Evolutionary conservation across 371 early-diverging fungal genomes (phyloP).

Genomic region (Entomophthora muscae): DNA sequence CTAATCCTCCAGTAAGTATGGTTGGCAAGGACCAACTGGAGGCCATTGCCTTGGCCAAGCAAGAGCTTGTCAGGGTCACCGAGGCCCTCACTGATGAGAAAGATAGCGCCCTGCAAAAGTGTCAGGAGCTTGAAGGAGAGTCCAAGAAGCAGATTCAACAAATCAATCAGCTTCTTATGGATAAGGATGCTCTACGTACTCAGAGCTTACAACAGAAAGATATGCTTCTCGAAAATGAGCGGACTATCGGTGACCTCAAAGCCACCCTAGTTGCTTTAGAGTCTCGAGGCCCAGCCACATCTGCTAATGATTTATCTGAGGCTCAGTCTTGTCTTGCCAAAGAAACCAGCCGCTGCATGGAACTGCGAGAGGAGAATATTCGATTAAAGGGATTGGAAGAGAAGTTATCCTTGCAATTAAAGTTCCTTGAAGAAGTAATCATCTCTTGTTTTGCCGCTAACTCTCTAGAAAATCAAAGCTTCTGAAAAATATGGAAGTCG

Average conservation of each 20-base stretch:
- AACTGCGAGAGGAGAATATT: constrained; percentile 46
- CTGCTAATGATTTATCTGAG: constrained; percentile 26
- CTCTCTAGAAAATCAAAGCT: constrained; percentile 13
- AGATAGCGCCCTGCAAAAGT: constrained; percentile 23
- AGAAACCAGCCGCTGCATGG: constrained; percentile 33
- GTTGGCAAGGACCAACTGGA: constrained; percentile 10
- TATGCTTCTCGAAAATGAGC: constrained; percentile 28
- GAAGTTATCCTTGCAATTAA: constrained; percentile 12
- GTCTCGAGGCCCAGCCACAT: constrained; percentile 26
- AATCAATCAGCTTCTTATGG: constrained; percentile 41
- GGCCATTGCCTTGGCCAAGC: constrained; percentile 16
- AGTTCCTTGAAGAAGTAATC: constrained; percentile 11
- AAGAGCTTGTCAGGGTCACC: constrained; percentile 16
- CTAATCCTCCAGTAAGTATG: constrained; percentile 15
- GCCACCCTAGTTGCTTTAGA: constrained; percentile 49
- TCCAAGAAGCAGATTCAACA: constrained; percentile 35
- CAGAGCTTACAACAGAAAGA: constrained; percentile 34
- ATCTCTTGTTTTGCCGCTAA: constrained; percentile 7
- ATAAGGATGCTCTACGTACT: constrained; percentile 38
- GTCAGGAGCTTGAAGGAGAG: constrained; percentile 33
- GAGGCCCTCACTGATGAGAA: constrained; percentile 19
- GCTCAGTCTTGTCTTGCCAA: constrained; percentile 30
- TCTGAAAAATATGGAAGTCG: constrained; percentile 11
- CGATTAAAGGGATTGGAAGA: constrained; percentile 25
- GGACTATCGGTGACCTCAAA: constrained; percentile 34